phyloP scores from a whole-genome alignment of 768 basidiomycete species.

The Tubosaeta sp. region DNA sequence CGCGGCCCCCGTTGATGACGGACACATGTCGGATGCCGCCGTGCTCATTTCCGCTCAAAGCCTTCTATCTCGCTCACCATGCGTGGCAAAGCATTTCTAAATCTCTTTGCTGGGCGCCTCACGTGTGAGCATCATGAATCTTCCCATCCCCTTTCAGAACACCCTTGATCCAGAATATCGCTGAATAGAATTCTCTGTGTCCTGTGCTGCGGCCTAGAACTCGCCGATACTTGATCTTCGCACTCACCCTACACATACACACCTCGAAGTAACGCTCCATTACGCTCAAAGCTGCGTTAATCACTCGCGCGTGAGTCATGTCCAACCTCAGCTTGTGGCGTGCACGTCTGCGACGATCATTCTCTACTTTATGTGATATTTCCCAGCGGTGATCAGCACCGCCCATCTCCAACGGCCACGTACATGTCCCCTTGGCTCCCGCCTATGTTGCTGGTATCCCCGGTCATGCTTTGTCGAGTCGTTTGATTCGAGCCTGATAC shows the following conservation, averaged over 20 bases:
- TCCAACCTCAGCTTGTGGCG: not conserved
- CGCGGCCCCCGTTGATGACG: not conserved
- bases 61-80: not conserved
- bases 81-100: no score
- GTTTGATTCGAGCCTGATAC: slow-evolving; percentile 8
- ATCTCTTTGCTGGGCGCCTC: no score
- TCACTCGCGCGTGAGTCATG: not conserved
- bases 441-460: not conserved
- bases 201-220: no score
- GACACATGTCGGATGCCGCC: not conserved
- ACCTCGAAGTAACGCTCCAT: not conserved
- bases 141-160: not conserved
- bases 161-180: not conserved
- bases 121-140: not conserved
- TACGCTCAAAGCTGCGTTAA: not conserved
- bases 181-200: not conserved
- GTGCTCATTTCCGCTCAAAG: not conserved
- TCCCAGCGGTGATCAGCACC: not conserved
- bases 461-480: slow-evolving; percentile 4
- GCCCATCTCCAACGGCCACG: not conserved
- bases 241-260: no score
- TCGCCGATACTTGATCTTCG: not conserved
- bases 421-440: not conserved
- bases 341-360: not conserved
- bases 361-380: not conserved